Percentiles rank a stretch among this genome's conserved stretches.
Conservation (phyloP, 441 rosid species). For the Populus hybrid region DNA sequence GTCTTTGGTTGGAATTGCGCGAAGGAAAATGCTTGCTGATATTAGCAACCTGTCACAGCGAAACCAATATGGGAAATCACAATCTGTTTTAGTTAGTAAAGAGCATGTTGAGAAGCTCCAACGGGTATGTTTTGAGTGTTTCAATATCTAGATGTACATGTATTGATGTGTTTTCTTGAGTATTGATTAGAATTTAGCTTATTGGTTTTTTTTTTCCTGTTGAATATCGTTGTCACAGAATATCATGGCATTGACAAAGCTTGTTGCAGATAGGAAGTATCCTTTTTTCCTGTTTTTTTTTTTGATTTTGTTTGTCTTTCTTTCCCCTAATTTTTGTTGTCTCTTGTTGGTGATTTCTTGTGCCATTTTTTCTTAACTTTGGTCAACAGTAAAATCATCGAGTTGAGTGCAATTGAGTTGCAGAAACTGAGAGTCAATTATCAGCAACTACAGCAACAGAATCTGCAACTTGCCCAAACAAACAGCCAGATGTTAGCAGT, state of each 20-base stretch:
- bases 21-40: conserved; percentile 52
- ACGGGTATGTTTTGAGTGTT: conserved; percentile 34
- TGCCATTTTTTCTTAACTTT: conserved; percentile 19
- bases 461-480: conserved; percentile 52
- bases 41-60: conserved; percentile 48
- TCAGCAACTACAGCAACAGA: conserved; percentile 59
- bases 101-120: conserved; percentile 44
- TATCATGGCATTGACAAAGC: conserved; percentile 48
- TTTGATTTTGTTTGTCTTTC: conserved; percentile 5
- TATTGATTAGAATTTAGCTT: neutral
- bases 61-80: conserved; percentile 33
- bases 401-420: conserved; percentile 46
- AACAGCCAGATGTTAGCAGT: conserved; percentile 65
- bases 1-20: conserved; percentile 25
- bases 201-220: neutral
- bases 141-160: neutral
- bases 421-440: conserved; percentile 46
- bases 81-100: conserved; percentile 22
- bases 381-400: conserved; percentile 49
- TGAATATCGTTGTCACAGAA: conserved; percentile 41
- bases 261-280: conserved; percentile 55
- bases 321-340: conserved; percentile 4
- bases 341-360: conserved; percentile 17
- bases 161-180: neutral
- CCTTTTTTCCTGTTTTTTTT: too few species aligned